Evolutionary conservation across 768 basidiomycete species (phyloP), one percentile per base, ranked within the genome.

Genomic region (Kwoniella dejecticola): DNA sequence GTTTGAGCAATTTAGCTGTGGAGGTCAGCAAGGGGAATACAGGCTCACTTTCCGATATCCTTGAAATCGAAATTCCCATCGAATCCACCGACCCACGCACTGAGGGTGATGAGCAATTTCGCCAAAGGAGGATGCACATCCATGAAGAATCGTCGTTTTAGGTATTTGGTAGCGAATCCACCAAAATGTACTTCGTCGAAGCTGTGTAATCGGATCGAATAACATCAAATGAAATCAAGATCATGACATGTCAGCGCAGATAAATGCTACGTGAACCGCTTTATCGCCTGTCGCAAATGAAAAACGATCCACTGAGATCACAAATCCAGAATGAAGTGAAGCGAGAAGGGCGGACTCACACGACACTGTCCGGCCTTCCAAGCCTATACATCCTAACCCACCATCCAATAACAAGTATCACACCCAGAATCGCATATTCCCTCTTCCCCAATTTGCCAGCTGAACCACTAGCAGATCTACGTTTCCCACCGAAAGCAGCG

Each of bases 151-250:
- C 66, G 87, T 84, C 38, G 89, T 88, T 82, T 90, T 83, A 97
- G 90, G 76, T 98, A 98, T 75, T 89, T 90, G 47, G 85, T 83
- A 5, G 95, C 92, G 75, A 98, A 98, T 79, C 96, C 96, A 62
- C 95, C 95, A 78, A 98, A 98, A 77, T 98, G 95, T 0, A 97
- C 95, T 79, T 98, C 95, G 76, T 98, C 95, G 78, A 98, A 98
- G 42, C 94, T 96, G 70, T 13, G n/a, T n/a, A n/a, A 19, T 26
- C 8, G 36, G 36, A 38, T 38, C 36, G 36, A 8, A 38, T n/a
- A n/a, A n/a, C n/a, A n/a, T n/a, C n/a, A n/a, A n/a, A n/a, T n/a
- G n/a, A n/a, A n/a, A n/a, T n/a, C n/a, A n/a, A n/a, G n/a, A n/a
- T n/a, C n/a, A n/a, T n/a, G n/a, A n/a, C n/a, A n/a, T n/a, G n/a